Percentiles rank a stretch among this genome's conserved stretches.
Conservation (phyloP, 306 rosid genomes). For the Cucumis hystrix region DNA sequence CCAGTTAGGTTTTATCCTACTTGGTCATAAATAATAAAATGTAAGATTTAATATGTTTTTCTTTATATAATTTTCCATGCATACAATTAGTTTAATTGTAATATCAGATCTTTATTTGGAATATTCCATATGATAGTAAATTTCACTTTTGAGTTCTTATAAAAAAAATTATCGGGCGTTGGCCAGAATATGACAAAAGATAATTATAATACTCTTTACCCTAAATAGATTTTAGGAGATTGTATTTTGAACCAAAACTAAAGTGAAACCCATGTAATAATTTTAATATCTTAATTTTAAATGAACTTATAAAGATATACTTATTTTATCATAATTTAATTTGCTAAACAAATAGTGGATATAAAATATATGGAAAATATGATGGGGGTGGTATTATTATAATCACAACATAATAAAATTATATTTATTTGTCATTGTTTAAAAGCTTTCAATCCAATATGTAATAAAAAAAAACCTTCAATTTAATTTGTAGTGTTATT, state of each 20-base stretch:
- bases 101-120: constrained; percentile 4
- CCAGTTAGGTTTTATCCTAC: constrained; percentile 28
- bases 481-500: no score
- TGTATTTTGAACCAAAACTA: neutral
- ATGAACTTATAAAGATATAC: no score
- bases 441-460: no score
- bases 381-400: neutral
- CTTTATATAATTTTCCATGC: neutral
- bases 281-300: neutral
- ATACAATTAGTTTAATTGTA: neutral
- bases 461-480: no score
- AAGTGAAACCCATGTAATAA: neutral
- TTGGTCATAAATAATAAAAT: neutral
- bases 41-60: neutral
- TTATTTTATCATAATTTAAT: no score
- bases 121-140: constrained; percentile 12
- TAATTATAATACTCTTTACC: neutral
- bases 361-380: no score
- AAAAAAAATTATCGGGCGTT: neutral
- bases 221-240: neutral
- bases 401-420: neutral
- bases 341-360: neutral
- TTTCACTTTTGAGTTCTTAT: neutral
- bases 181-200: neutral
- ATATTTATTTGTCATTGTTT: no score